phyloP scores from a whole-genome alignment of 257 asterid species.

The Solanum ahanhuiri region DNA sequence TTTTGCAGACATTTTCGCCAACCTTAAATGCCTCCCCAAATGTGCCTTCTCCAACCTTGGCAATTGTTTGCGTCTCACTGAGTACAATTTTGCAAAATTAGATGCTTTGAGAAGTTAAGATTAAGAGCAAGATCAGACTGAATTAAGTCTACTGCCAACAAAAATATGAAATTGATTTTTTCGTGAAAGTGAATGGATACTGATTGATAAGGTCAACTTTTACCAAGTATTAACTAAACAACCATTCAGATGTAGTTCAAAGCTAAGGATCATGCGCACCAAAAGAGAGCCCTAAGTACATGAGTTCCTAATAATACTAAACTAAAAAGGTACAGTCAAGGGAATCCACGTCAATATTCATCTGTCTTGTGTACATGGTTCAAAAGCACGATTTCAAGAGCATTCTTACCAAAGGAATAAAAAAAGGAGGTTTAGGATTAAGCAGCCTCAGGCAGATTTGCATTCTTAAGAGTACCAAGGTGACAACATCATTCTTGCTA shows the following conservation, averaged over 20 bases:
- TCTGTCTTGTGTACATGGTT: neutral
- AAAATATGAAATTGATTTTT: neutral
- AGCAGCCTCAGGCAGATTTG: neutral
- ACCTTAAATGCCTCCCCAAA: conserved; percentile 94
- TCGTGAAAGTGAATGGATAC: neutral
- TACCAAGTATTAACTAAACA: neutral
- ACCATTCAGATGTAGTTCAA: neutral
- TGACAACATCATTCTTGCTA: neutral
- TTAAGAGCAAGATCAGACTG: neutral
- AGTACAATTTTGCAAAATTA: conserved; percentile 1
- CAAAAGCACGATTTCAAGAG: neutral
- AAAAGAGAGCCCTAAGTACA: neutral
- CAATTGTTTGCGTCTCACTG: conserved; percentile 48
- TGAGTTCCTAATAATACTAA: neutral
- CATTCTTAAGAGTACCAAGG: neutral
- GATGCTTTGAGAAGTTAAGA: neutral
- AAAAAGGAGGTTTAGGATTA: neutral
- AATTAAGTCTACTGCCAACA: neutral
- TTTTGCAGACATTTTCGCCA: conserved; percentile 74
- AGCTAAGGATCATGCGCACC: neutral
- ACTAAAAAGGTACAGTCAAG: neutral
- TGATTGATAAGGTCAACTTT: neutral
- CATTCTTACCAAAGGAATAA: neutral
- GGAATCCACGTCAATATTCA: neutral
- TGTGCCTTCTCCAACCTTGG: conserved; percentile 93